Base-by-base conservation (phyloP, 1,284 basidiomycete species). In the Vanrija sp. region DNA sequence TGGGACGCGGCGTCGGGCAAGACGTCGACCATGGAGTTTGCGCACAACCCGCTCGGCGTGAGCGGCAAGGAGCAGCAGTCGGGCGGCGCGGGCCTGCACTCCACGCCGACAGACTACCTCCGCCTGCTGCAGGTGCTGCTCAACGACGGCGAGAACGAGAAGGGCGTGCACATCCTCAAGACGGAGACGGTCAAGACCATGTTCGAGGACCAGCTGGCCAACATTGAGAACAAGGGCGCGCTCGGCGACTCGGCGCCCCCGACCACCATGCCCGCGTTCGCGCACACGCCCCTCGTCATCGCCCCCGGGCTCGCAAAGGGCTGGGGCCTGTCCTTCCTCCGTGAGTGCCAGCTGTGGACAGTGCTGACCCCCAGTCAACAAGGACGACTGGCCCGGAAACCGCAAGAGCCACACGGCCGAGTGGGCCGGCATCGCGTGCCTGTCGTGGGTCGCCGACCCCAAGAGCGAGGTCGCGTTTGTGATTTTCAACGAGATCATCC, bases 321-420 rank as follows among this genome's bases (percentile, higher is more conserved):
- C 8, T 64, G 60, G 60, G 60, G 58, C 19, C 50, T 64, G 27
- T 58, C 56, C 1, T 59, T 60, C 54, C 51, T 64, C 12, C 31
- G 61, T 62, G 42, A 45, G 61, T 54, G 4, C 27, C n/a, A n/a
- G 14, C 39, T n/a, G 14, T 10, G 23, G n/a, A 15, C 38, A 12
- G n/a, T n/a, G n/a, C n/a, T n/a, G n/a, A n/a, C n/a, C 35, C 20
- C 3, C 37, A 62, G 61, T 58, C 18, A 62, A 60, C 52, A 53
- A 57, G n/a, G 62, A 62, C 22, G 62, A 64, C 36, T 41, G 58
- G 9, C 53, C 57, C 2, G 46, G 47, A 7, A 57, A 57, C n/a
- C 51, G 57, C 9, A 54, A 46, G 41, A 56, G 56, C 12, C 39
- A 39, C n/a, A 56, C 62, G 18, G 62, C 56, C 2, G 60, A 64